A percentile compares a stretch with the other conserved stretches of the same genome.
phyloP scores from a whole-genome alignment of 129 eudicot species.

The Lonicera japonica region DNA sequence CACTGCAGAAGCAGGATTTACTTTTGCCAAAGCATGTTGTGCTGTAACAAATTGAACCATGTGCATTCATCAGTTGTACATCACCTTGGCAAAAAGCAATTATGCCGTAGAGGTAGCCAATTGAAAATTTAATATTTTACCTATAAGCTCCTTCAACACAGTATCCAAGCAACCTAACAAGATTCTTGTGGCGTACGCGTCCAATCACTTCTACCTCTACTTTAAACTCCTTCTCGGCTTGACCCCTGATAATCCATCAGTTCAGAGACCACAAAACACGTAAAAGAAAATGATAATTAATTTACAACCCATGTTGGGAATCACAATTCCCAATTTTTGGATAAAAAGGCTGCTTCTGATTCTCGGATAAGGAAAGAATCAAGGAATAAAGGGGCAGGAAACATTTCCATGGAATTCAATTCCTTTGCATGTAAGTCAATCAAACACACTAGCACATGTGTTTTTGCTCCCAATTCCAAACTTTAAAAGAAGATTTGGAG shows the following conservation, averaged over 20 bases:
- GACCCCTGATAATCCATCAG: slow-evolving; percentile 61
- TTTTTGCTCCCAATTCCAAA: no score
- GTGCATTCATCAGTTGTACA: no score
- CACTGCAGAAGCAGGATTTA: no score
- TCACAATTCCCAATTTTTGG: background rate
- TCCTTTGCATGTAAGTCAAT: no score
- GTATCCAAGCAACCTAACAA: slow-evolving; percentile 82
- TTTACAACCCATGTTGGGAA: background rate
- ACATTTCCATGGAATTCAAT: background rate
- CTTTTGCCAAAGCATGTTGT: no score
- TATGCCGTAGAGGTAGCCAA: no score
- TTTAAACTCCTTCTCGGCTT: slow-evolving; percentile 91
- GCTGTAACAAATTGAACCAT: no score
- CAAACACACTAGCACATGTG: no score
- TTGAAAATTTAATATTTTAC: slow-evolving; percentile 25
- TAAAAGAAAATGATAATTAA: background rate
- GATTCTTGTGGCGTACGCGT: slow-evolving; percentile 95
- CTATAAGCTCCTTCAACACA: slow-evolving; percentile 98
- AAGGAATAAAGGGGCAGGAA: slow-evolving; percentile 4
- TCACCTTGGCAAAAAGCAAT: no score
- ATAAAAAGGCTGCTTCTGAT: background rate
- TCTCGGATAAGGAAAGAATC: background rate
- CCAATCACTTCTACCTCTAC: slow-evolving; percentile 96
- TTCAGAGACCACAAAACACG: slow-evolving; percentile 14
- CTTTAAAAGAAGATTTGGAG: no score